Percentiles rank a stretch among this genome's conserved stretches.
Evolutionary conservation across 176 grass and related monocot genomes (phyloP).

Genomic region (Triticum timopheevii): DNA sequence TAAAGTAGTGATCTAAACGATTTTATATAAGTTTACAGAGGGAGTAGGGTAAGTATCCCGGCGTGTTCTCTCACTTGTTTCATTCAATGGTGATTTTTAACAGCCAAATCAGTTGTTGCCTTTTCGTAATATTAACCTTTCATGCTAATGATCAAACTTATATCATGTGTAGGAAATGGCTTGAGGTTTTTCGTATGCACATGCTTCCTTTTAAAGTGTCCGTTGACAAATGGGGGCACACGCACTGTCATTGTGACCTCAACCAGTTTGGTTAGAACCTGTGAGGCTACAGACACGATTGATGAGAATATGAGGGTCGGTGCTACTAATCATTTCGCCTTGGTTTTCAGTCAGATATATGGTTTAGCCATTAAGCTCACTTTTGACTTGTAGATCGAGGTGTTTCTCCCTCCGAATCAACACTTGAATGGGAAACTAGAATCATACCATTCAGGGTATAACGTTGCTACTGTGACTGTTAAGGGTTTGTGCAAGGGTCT

Average conservation of each 20-base stretch:
- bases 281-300: not conserved
- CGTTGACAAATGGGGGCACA: not conserved
- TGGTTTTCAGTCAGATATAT: not conserved
- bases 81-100: constrained; percentile 20
- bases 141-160: not conserved
- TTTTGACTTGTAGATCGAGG: constrained; percentile 10
- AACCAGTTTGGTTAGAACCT: not conserved
- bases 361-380: not conserved
- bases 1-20: too few species aligned
- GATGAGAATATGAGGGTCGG: not conserved
- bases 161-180: not conserved
- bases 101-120: not conserved
- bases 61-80: constrained; percentile 31
- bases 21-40: too few species aligned
- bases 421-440: not conserved
- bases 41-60: too few species aligned
- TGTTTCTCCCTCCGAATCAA: not conserved
- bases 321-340: not conserved
- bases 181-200: not conserved
- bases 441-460: not conserved
- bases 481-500: not conserved
- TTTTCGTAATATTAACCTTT: not conserved
- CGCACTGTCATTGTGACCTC: not conserved
- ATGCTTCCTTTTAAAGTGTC: not conserved
- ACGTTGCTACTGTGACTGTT: not conserved